phyloP scores from a whole-genome alignment of 2,329 filamentous ascomycete species.

The Colletotrichum trifolii region DNA sequence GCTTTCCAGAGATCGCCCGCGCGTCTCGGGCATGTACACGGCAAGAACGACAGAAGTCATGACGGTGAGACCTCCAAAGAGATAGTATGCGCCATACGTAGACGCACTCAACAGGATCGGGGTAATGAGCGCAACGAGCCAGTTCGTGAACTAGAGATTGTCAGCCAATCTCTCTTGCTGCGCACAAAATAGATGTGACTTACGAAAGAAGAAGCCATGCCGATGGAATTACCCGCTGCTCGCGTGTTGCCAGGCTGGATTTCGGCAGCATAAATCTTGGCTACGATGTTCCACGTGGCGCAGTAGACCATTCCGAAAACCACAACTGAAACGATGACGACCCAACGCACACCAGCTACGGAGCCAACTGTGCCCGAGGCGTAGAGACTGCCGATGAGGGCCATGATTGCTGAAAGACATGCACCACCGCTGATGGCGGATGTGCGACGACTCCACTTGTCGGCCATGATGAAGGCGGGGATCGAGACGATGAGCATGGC shows the following conservation, averaged over 20 bases:
- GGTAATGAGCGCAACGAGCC: conserved; percentile 56
- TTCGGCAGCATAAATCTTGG: conserved; percentile 5
- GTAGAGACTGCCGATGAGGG: conserved; percentile 4
- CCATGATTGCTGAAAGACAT: neutral
- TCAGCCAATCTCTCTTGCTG: conserved; percentile 12
- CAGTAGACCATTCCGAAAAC: conserved; percentile 2
- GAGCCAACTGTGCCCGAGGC: conserved; percentile 1
- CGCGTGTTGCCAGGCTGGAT: conserved; percentile 54
- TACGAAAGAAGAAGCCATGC: conserved; percentile 50
- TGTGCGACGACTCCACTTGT: neutral
- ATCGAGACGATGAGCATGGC: conserved; percentile 1
- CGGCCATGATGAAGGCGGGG: conserved; percentile 2
- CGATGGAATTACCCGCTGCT: conserved; percentile 63
- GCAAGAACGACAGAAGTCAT: conserved; percentile 49
- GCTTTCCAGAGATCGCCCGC: conserved; percentile 52
- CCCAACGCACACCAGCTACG: neutral
- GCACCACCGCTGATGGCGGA: neutral
- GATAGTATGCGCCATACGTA: conserved; percentile 55
- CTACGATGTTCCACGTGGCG: conserved; percentile 4
- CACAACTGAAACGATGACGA: conserved; percentile 4
- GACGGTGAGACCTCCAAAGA: conserved; percentile 54
- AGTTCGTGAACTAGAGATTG: conserved; percentile 51
- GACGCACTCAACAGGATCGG: conserved; percentile 52
- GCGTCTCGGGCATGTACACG: conserved; percentile 56
- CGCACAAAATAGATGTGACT: conserved; percentile 10